phyloP scores from a whole-genome alignment of 768 basidiomycete genomes.

The Lactarius sanguifluus region DNA sequence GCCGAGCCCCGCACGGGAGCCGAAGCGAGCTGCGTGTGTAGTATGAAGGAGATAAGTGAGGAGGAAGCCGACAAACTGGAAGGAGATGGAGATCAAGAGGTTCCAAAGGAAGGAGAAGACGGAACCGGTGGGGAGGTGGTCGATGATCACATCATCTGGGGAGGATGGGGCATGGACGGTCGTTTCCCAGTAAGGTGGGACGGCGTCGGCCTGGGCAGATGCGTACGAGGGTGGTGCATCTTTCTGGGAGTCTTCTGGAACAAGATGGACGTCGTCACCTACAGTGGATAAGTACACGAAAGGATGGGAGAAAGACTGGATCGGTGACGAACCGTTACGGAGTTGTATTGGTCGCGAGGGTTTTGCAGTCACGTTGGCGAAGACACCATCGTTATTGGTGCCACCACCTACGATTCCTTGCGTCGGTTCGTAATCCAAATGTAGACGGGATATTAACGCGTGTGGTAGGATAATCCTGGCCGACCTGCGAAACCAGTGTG shows the following conservation, averaged over 20 bases:
- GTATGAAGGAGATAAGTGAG: constrained; percentile 93
- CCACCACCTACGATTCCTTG: constrained; percentile 61
- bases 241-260: constrained; percentile 80
- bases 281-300: constrained; percentile 4
- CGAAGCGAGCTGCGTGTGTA: constrained; percentile 90
- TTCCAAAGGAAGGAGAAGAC: constrained; percentile 91
- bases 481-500: constrained; percentile 58
- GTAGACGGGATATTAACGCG: constrained; percentile 47
- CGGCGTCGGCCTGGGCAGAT: constrained; percentile 89
- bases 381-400: constrained; percentile 84
- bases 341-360: constrained; percentile 58
- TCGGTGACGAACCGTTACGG: constrained; percentile 52
- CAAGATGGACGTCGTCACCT: constrained; percentile 73
- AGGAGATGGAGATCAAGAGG: constrained; percentile 88
- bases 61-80: constrained; percentile 94
- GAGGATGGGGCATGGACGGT: constrained; percentile 88
- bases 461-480: constrained; percentile 56
- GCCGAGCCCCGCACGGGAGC: constrained; percentile 93
- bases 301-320: constrained; percentile 27
- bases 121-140: constrained; percentile 79
- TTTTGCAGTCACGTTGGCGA: constrained; percentile 93
- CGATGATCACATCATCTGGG: constrained; percentile 81
- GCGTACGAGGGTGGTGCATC: constrained; percentile 93
- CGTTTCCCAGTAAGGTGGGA: constrained; percentile 97
- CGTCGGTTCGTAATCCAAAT: constrained; percentile 42